Conservation (phyloP, 225 moss, liverwort and hornwort species). For the Climacium dendroides region DNA sequence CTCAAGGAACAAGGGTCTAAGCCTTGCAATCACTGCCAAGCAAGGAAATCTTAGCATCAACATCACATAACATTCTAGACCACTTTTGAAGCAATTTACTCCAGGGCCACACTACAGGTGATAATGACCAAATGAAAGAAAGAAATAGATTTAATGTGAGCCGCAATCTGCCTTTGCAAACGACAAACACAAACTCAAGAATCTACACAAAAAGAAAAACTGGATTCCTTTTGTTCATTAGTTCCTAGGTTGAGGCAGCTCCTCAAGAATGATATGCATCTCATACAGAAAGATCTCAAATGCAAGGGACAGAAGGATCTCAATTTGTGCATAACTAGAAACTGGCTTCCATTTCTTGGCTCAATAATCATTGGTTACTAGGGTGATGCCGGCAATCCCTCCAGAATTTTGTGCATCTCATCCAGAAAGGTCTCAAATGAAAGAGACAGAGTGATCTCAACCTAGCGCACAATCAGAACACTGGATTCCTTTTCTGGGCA, state of each 20-base stretch:
- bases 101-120: background rate
- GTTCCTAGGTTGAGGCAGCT: background rate
- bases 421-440: background rate
- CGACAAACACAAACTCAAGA: background rate
- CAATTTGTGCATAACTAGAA: background rate
- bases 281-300: background rate
- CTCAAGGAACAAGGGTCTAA: conserved; percentile 38
- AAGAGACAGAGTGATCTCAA: background rate
- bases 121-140: background rate
- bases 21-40: conserved; percentile 55
- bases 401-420: background rate
- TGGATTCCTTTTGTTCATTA: background rate
- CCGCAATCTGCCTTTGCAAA: background rate
- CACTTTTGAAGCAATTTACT: background rate
- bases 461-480: background rate
- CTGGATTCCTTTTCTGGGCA: background rate
- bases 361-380: background rate
- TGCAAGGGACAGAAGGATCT: background rate
- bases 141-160: background rate
- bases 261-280: background rate
- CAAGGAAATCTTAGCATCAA: background rate
- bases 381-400: background rate
- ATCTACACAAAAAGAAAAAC: background rate
- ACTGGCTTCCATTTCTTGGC: background rate
- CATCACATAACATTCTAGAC: background rate